phyloP scores from a whole-genome alignment of 345 rosid species.

The Clarkia xantiana region DNA sequence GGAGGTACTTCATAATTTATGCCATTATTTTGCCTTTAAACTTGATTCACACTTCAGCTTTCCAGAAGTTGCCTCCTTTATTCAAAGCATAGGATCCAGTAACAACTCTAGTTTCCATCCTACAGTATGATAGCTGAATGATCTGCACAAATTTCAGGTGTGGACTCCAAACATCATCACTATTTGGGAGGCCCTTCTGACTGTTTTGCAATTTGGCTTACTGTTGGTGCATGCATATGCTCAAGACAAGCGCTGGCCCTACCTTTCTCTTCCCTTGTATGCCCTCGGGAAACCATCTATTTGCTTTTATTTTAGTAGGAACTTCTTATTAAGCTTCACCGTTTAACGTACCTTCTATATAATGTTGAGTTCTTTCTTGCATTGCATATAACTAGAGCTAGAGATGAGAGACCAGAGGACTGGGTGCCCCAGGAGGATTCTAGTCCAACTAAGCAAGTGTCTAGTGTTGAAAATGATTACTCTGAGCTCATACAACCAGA shows the following conservation, averaged over 20 bases:
- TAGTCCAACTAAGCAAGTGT: constrained; percentile 16
- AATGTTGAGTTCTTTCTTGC: constrained; percentile 10
- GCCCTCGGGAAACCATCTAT: constrained; percentile 11
- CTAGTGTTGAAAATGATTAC: constrained; percentile 23
- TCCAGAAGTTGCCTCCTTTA: too few species aligned
- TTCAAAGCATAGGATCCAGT: too few species aligned
- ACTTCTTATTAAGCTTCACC: neutral
- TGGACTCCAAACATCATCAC: constrained; percentile 88
- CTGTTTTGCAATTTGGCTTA: constrained; percentile 68
- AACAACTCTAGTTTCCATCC: too few species aligned
- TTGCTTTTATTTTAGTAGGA: too few species aligned
- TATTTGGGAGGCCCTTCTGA: constrained; percentile 71
- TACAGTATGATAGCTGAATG: too few species aligned
- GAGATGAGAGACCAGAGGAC: constrained; percentile 79
- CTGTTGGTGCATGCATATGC: constrained; percentile 72
- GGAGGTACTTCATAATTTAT: constrained; percentile 29
- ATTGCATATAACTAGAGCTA: constrained; percentile 25
- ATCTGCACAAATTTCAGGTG: constrained; percentile 32
- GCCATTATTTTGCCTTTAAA: neutral
- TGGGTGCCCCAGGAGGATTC: constrained; percentile 75
- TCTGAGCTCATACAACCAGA: constrained; percentile 24
- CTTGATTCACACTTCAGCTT: neutral
- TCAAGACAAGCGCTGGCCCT: constrained; percentile 96
- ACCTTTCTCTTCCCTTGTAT: constrained; percentile 71
- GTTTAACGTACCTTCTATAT: constrained; percentile 5